phyloP scores from a whole-genome alignment of 2,329 filamentous ascomycete species.

The Lanzia echinophila region DNA sequence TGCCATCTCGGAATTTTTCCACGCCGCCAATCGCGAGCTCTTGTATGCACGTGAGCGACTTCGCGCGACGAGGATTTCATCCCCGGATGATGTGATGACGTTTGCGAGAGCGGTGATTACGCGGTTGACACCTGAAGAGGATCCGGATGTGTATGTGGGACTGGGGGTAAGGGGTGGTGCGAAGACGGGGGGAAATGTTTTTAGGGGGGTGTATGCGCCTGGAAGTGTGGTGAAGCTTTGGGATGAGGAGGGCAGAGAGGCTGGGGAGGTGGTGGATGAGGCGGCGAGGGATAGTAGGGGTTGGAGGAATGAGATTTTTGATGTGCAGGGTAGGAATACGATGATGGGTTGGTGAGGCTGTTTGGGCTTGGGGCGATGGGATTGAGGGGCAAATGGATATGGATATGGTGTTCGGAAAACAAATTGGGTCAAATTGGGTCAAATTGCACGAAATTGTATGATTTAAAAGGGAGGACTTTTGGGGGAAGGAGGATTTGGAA shows the following conservation, averaged over 20 bases:
- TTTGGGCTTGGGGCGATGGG: not conserved
- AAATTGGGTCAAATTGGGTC: too few relatives aligned
- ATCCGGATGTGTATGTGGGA: constrained; percentile 69
- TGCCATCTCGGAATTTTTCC: constrained; percentile 62
- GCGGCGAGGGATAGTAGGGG: constrained; percentile 38
- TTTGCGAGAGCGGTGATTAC: constrained; percentile 80
- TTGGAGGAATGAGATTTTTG: constrained; percentile 84
- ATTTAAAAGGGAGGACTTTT: too few relatives aligned
- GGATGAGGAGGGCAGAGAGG: constrained; percentile 69
- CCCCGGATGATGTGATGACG: constrained; percentile 71
- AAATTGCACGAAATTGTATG: too few relatives aligned
- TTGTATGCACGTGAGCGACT: constrained; percentile 81
- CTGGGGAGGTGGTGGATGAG: constrained; percentile 66
- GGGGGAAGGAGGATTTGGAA: too few relatives aligned
- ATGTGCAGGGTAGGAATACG: constrained; percentile 31
- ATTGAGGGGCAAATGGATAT: too few relatives aligned
- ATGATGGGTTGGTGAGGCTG: not conserved
- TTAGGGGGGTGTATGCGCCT: constrained; percentile 79
- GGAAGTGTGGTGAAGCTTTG: constrained; percentile 86
- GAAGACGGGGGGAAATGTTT: constrained; percentile 54
- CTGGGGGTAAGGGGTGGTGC: constrained; percentile 59
- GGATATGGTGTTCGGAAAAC: too few relatives aligned
- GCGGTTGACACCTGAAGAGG: constrained; percentile 61
- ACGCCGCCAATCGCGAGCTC: constrained; percentile 74
- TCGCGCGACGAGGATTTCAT: constrained; percentile 74